Percentiles rank a stretch among this genome's conserved stretches.
phyloP scores from a whole-genome alignment of 495 filamentous ascomycete genomes.

The Penicillium crystallinum region DNA sequence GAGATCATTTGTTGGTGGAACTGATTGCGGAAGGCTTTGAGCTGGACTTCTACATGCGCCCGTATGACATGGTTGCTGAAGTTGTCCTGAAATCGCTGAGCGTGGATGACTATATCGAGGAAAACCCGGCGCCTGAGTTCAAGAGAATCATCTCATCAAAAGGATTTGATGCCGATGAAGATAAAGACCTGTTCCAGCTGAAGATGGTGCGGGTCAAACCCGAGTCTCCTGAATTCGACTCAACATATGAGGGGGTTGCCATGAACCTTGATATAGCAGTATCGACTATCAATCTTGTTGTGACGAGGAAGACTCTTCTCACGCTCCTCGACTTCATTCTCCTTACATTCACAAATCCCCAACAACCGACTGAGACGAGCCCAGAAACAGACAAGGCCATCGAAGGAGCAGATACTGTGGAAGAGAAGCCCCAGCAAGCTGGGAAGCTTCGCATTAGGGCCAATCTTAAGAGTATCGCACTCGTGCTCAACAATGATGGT shows the following conservation, averaged over 20 bases:
- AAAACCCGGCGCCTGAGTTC: conserved; percentile 86
- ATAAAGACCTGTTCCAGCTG: conserved; percentile 78
- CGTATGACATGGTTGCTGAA: conserved; percentile 88
- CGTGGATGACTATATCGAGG: conserved; percentile 89
- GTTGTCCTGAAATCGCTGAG: conserved; percentile 82
- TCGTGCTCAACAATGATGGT: conserved; percentile 98
- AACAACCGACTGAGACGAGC: conserved; percentile 34
- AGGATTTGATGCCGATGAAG: conserved; percentile 61
- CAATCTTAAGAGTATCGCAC: conserved; percentile 82
- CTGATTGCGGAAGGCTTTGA: conserved; percentile 86
- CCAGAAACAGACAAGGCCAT: conserved; percentile 41
- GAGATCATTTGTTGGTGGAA: conserved; percentile 81
- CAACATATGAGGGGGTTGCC: conserved; percentile 85
- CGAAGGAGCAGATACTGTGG: conserved; percentile 36
- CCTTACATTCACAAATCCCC: conserved; percentile 82
- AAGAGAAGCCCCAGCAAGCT: conserved; percentile 35
- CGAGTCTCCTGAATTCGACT: conserved; percentile 88
- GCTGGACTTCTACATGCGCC: conserved; percentile 78
- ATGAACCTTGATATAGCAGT: conserved; percentile 88
- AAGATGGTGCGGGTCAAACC: conserved; percentile 85
- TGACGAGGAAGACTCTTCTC: conserved; percentile 87
- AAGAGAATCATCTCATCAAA: conserved; percentile 92
- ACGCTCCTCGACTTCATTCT: conserved; percentile 95
- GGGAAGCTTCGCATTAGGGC: conserved; percentile 79
- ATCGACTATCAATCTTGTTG: conserved; percentile 91